phyloP scores from a whole-genome alignment of 2,329 filamentous ascomycete genomes.

The Thermothelomyces thermophilus region DNA sequence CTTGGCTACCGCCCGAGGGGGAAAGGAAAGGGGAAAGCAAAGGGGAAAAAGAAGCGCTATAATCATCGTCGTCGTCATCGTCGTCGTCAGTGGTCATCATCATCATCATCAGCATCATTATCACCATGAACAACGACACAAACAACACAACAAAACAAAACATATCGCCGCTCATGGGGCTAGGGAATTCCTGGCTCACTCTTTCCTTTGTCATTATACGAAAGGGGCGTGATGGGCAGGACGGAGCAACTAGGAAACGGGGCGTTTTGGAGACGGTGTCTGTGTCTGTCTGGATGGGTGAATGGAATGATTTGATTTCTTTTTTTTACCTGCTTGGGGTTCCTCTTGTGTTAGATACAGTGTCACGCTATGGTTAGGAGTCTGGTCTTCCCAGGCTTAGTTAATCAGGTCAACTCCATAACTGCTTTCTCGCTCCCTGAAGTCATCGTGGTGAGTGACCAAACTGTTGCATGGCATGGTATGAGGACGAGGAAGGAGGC shows the following conservation, averaged over 20 bases:
- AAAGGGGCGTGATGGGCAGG: not conserved
- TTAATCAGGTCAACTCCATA: not conserved
- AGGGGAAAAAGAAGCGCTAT: not conserved
- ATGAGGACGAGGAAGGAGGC: too few relatives aligned
- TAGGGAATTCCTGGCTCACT: not conserved
- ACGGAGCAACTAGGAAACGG: constrained; percentile 3
- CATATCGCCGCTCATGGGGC: too few relatives aligned
- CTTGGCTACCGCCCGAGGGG: not conserved
- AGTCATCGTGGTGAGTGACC: too few relatives aligned
- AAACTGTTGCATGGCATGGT: too few relatives aligned
- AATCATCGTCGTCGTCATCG: not conserved
- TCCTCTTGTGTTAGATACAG: not conserved
- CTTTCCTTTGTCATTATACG: constrained; percentile 10
- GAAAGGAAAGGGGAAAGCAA: too few relatives aligned
- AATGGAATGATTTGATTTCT: not conserved
- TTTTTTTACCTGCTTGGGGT: not conserved
- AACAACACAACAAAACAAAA: too few relatives aligned
- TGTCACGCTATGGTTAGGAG: not conserved
- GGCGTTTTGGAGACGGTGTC: constrained; percentile 7
- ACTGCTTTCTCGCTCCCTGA: not conserved
- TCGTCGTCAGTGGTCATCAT: too few relatives aligned
- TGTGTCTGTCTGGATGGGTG: constrained; percentile 7
- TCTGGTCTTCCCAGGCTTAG: not conserved
- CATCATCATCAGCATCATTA: too few relatives aligned
- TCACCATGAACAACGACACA: too few relatives aligned